These are phyloP conservation scores for Arthrobotrys sphaeroides DNA, from an alignment of 2,329 filamentous ascomycete genomes.

Conservation along the genomic window DNA sequence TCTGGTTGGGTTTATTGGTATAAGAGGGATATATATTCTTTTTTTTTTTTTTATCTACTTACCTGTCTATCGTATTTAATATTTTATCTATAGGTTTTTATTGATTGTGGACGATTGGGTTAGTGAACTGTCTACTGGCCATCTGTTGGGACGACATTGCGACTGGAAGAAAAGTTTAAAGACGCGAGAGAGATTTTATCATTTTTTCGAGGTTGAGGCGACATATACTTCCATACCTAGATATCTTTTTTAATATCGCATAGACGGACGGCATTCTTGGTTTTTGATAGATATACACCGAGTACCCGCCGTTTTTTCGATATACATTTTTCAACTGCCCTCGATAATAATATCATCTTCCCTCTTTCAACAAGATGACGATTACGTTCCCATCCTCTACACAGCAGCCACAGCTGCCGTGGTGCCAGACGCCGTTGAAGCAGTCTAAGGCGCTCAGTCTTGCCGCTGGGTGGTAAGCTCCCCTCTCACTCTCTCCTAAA, in stretches of 20 bases:
- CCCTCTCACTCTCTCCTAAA: constrained; percentile 1
- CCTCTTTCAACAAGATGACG: constrained; percentile 53
- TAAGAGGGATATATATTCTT: no score
- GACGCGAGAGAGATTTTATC: neutral
- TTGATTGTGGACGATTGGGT: neutral
- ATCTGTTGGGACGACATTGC: no score
- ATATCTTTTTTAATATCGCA: neutral
- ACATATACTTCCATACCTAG: neutral
- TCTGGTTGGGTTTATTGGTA: neutral
- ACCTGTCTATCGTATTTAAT: no score
- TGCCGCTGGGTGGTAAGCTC: constrained; percentile 74
- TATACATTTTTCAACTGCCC: neutral
- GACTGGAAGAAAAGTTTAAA: neutral
- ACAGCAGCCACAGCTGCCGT: constrained; percentile 64
- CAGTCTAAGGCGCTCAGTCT: constrained; percentile 74
- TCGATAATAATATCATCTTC: neutral
- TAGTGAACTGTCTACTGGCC: no score
- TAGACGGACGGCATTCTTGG: neutral
- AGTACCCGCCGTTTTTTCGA: neutral
- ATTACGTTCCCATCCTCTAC: constrained; percentile 50
- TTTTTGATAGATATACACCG: neutral
- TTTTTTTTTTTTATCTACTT: neutral
- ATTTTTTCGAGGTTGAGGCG: neutral
- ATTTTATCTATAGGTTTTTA: neutral
- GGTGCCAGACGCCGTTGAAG: constrained; percentile 77